phyloP scores from a whole-genome alignment of 1,139 yeast genomes.

The Taphrina deformans region DNA sequence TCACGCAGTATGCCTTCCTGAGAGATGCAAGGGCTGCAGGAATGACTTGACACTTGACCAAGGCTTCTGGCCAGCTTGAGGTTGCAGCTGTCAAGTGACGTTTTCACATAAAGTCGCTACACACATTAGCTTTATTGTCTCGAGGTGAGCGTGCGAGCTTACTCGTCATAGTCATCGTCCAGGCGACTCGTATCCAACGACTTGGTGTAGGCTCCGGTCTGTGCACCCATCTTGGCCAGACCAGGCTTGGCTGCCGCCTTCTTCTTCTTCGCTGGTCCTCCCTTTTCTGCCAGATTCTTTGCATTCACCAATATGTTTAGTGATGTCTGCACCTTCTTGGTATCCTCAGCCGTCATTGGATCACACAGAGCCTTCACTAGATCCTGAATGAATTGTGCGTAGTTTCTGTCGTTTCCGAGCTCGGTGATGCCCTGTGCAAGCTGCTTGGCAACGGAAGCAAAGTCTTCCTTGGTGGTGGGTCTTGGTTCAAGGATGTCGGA shows the following conservation, averaged over 20 bases:
- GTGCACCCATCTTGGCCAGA: slow-evolving; percentile 84
- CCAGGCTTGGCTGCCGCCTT: slow-evolving; percentile 94
- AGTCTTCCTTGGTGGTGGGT: slow-evolving; percentile 78
- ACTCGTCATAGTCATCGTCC: slow-evolving; percentile 33
- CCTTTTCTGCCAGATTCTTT: slow-evolving; percentile 51
- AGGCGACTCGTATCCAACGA: slow-evolving; percentile 24
- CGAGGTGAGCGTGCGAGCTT: background rate
- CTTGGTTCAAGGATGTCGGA: slow-evolving; percentile 46
- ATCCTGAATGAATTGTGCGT: slow-evolving; percentile 84
- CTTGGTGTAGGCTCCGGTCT: slow-evolving; percentile 48
- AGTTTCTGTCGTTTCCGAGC: slow-evolving; percentile 62
- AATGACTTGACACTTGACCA: background rate
- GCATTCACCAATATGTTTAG: slow-evolving; percentile 78
- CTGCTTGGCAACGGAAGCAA: slow-evolving; percentile 77
- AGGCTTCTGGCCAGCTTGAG: too few relatives aligned
- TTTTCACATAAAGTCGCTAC: background rate
- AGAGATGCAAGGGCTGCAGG: background rate
- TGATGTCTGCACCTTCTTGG: slow-evolving; percentile 83
- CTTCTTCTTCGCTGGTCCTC: slow-evolving; percentile 60
- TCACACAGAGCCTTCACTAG: slow-evolving; percentile 52
- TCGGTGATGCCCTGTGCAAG: slow-evolving; percentile 65
- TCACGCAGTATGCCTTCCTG: too few relatives aligned
- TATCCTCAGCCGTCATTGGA: slow-evolving; percentile 78
- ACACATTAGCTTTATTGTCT: background rate
- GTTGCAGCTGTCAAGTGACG: too few relatives aligned